phyloP scores from a whole-genome alignment of 2,329 filamentous ascomycete genomes.

The Phoma sp. region DNA sequence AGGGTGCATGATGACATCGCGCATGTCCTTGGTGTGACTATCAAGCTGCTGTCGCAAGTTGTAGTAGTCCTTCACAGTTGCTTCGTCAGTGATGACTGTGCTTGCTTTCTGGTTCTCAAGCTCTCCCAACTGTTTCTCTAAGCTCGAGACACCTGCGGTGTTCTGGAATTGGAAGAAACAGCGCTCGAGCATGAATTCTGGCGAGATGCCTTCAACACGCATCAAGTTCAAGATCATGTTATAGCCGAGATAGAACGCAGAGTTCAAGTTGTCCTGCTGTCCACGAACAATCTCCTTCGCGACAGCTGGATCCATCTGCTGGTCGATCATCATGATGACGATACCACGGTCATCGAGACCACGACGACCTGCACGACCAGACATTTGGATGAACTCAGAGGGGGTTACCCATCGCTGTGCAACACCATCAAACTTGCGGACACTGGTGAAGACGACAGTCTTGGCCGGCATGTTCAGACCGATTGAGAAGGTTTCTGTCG shows the following conservation, averaged over 20 bases:
- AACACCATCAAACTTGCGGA: constrained; percentile 92
- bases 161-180: constrained; percentile 99
- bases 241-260: constrained; percentile 96
- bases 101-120: constrained; percentile 77
- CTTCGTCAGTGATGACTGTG: constrained; percentile 83
- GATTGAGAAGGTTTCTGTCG: constrained; percentile 98
- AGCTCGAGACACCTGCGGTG: constrained; percentile 79
- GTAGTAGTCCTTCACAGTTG: constrained; percentile 92
- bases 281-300: constrained; percentile 96
- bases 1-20: constrained; percentile 88
- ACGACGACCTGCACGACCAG: constrained; percentile 92
- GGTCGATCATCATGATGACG: constrained; percentile 99
- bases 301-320: constrained; percentile 92
- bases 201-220: constrained; percentile 98
- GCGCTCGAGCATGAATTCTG: constrained; percentile 97
- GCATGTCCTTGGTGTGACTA: constrained; percentile 86
- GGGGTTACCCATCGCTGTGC: constrained; percentile 84
- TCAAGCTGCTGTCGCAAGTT: constrained; percentile 85
- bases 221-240: constrained; percentile 99
- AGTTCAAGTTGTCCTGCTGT: constrained; percentile 96
- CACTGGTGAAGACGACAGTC: constrained; percentile 97
- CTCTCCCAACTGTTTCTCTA: constrained; percentile 83
- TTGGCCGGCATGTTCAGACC: constrained; percentile 99
- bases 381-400: constrained; percentile 99
- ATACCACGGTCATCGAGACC: constrained; percentile 97